These are phyloP conservation scores for Paramecium biaurelia DNA, from an alignment of 73 alveolate genomes.

Conservation along the genomic window DNA sequence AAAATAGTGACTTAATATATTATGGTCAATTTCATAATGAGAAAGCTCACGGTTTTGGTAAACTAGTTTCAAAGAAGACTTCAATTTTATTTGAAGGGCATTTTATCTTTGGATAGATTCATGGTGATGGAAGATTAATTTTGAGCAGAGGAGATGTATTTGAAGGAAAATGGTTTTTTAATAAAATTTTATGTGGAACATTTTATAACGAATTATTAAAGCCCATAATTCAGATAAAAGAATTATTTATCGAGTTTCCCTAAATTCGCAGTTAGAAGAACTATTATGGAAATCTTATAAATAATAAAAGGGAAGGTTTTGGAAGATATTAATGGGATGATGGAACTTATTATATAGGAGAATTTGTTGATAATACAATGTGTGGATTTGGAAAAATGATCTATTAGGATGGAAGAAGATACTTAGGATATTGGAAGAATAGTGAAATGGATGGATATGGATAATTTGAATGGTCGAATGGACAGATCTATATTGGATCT, in stretches of 20 bases:
- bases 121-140: not conserved
- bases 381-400: not conserved
- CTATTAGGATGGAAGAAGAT: slow-evolving; percentile 42
- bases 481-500: slow-evolving; percentile 75
- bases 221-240: not conserved
- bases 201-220: not conserved
- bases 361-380: not conserved
- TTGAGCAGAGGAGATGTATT: not conserved
- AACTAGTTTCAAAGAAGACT: not conserved
- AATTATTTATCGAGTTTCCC: not conserved
- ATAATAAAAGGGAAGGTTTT: slow-evolving; percentile 62
- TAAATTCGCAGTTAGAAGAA: not conserved
- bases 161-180: slow-evolving; percentile 5
- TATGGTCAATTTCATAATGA: not conserved
- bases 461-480: slow-evolving; percentile 83
- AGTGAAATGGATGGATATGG: slow-evolving; percentile 84
- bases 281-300: not conserved
- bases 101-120: not conserved
- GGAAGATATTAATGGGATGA: slow-evolving; percentile 53
- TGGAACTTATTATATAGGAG: slow-evolving; percentile 37
- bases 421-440: slow-evolving; percentile 33
- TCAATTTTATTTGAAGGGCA: not conserved
- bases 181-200: not conserved
- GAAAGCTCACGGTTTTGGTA: slow-evolving; percentile 27
- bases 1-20: not conserved